phyloP scores from a whole-genome alignment of 140 eudicot species.

The Bidens hawaiensis region DNA sequence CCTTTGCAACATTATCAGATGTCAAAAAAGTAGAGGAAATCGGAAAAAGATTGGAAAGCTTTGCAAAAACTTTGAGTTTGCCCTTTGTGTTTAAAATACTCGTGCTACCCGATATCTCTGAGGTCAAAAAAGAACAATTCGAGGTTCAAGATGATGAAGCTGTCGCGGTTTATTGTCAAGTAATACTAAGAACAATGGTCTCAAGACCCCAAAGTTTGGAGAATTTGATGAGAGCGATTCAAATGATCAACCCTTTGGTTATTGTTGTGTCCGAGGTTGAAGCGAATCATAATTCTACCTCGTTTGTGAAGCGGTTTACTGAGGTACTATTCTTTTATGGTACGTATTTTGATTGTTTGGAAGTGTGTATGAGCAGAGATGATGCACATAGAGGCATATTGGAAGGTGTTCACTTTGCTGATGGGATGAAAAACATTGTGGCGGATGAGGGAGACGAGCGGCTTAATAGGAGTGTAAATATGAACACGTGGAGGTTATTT shows the following conservation, averaged over 20 bases:
- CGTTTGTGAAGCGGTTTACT: conserved; percentile 32
- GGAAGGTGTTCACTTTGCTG: conserved; percentile 32
- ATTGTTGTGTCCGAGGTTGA: conserved; percentile 48
- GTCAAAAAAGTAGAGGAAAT: conserved; percentile 27
- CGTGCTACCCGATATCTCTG: conserved; percentile 36
- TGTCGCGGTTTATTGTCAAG: conserved; percentile 33
- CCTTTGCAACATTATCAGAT: conserved; percentile 29
- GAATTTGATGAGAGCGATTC: conserved; percentile 33
- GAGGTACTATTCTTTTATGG: conserved; percentile 31
- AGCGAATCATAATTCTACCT: conserved; percentile 44
- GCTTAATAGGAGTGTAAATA: conserved; percentile 24
- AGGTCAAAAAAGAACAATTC: conserved; percentile 38
- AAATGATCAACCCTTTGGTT: conserved; percentile 27
- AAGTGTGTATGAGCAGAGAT: conserved; percentile 36
- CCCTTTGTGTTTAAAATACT: conserved; percentile 39
- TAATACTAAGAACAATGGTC: conserved; percentile 38
- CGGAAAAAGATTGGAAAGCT: conserved; percentile 35
- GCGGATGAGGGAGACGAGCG: conserved; percentile 45
- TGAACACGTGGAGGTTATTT: conserved; percentile 37
- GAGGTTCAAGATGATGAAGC: conserved; percentile 37
- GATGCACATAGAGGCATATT: conserved; percentile 18
- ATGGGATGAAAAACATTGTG: conserved; percentile 37
- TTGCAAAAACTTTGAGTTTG: conserved; percentile 38
- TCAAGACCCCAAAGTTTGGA: conserved; percentile 34
- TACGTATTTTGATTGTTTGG: conserved; percentile 42